phyloP scores from a whole-genome alignment of 208 protist species.

The Pavlovales sp. region DNA sequence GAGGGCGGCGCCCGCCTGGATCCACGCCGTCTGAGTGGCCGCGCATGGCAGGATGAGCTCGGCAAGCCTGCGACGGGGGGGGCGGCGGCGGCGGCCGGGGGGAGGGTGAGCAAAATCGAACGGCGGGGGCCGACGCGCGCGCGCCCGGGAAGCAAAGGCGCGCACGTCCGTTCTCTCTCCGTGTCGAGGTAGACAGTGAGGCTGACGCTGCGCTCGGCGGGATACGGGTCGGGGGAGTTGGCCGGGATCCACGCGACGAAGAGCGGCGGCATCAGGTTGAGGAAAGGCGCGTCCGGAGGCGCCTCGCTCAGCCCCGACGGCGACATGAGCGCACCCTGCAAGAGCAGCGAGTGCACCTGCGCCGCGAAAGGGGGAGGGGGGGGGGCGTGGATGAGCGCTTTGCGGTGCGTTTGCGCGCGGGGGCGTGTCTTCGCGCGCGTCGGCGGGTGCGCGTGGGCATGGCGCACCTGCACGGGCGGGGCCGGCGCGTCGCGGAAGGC shows the following conservation, averaged over 20 bases:
- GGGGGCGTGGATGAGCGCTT: not conserved
- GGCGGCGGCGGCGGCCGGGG: not conserved
- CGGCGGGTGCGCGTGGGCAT: too few relatives aligned
- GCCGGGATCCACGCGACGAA: slow-evolving; percentile 70
- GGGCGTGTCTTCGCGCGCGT: not conserved
- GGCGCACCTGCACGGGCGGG: slow-evolving; percentile 45
- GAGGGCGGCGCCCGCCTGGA: slow-evolving; percentile 77
- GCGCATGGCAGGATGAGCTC: slow-evolving; percentile 77
- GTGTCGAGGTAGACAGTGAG: slow-evolving; percentile 72
- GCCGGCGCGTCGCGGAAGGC: slow-evolving; percentile 1
- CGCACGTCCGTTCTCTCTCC: not conserved
- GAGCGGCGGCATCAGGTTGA: slow-evolving; percentile 40
- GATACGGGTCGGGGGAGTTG: not conserved
- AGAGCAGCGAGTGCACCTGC: not conserved
- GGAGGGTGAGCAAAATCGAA: not conserved
- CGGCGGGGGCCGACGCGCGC: not conserved
- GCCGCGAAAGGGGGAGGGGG: not conserved
- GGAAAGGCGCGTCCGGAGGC: slow-evolving; percentile 21
- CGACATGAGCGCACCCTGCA: slow-evolving; percentile 33
- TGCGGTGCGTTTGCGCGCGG: not conserved
- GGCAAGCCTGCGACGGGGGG: slow-evolving; percentile 55
- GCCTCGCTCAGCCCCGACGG: slow-evolving; percentile 3
- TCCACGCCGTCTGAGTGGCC: slow-evolving; percentile 67
- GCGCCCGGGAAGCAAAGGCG: not conserved
- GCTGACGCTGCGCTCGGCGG: slow-evolving; percentile 52